Base-by-base conservation (phyloP, 208 protist genomes). In the Crithidia brevicula region DNA sequence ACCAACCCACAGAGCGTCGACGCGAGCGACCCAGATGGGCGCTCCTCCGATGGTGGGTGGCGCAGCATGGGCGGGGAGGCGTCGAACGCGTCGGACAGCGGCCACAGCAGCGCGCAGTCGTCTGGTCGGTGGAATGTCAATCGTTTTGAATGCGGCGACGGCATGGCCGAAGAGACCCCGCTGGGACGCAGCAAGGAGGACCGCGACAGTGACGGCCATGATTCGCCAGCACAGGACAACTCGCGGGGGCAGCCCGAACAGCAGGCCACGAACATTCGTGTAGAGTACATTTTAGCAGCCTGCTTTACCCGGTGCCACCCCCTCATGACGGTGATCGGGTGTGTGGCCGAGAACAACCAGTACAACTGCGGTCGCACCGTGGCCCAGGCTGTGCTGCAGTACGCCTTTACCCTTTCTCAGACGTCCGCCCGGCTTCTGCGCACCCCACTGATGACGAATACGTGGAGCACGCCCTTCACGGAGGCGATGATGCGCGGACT, bases 401-500 rank as follows among this genome's bases (percentile, higher is more conserved):
- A 82, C 67, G 77, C 77, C 49, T 76, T 72, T 51, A 84, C 82
- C 1, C 78, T 83, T n/a, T 67, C 77, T 38, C 77, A 83, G 46
- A 84, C 77, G 10, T 87, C 82, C 30, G 77, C 74, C n/a, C 49
- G 58, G 1, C 67, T 87, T 45, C 61, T 84, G 50, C 77, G 82
- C 54, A 72, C 66, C 1, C 73, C 74, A 45, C 69, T 80, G 33
- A 51, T 74, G 45, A 71, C 72, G 33, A 57, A 53, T 30, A 43
- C 52, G 23, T 86, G 81, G 77, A 73, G 69, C 38, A 86, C 81
- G 22, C 81, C 81, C 9, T 86, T 81, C 67, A 86, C 77, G 7
- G 76, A 81, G 63, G 68, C 77, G 49, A 83, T 86, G 81, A 86
- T 86, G 81, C 62, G 73, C 3, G 76, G 81, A 15, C 49, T 86